Evolutionary conservation across 306 rosid species (phyloP).

Genomic region (Trifolium fragiferum): DNA sequence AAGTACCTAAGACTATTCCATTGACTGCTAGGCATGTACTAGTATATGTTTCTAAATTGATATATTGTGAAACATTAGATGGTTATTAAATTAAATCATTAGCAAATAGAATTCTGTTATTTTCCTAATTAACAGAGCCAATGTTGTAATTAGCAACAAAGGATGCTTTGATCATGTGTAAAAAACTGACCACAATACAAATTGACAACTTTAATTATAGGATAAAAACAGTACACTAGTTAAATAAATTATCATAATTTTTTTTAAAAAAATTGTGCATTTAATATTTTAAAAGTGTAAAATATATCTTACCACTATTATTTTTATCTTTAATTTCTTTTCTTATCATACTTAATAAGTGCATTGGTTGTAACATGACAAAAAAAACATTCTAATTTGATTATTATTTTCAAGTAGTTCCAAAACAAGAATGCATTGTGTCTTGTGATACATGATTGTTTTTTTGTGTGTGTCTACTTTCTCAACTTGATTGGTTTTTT

Average conservation of each 20-base stretch:
- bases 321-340: no score
- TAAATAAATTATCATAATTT: no score
- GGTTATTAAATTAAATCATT: not conserved
- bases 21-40: not conserved
- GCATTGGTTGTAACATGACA: no score
- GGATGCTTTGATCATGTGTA: not conserved
- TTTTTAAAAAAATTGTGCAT: no score
- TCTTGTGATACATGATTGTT: conserved; percentile 26
- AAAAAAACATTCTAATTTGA: not conserved
- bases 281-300: no score
- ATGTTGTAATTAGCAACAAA: conserved; percentile 14
- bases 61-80: not conserved
- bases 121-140: not conserved
- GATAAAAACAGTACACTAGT: no score
- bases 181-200: not conserved
- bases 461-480: not conserved
- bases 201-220: not conserved
- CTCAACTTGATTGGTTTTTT: not conserved
- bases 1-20: conserved; percentile 19
- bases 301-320: no score
- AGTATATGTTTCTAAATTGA: conserved; percentile 5
- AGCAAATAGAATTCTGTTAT: conserved; percentile 1
- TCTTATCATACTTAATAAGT: no score
- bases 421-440: conserved; percentile 8
- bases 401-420: conserved; percentile 15